Conservation (phyloP, 257 asterid species). For the Solanum chmielewskii region DNA sequence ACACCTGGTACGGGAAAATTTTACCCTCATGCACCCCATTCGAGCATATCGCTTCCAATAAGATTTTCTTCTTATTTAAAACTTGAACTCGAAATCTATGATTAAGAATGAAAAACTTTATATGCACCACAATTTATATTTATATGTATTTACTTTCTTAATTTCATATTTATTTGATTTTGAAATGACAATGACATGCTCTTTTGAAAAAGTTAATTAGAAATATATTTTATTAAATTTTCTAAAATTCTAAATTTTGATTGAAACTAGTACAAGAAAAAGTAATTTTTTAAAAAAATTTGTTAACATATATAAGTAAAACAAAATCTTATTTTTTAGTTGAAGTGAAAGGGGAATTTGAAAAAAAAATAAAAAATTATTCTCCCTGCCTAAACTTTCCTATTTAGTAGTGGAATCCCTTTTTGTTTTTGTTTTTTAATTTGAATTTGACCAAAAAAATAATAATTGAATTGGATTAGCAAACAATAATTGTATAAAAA, state of each 20-base stretch:
- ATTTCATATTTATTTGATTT: too few species aligned
- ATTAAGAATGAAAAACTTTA: too few species aligned
- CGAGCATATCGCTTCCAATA: accelerated
- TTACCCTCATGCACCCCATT: too few species aligned
- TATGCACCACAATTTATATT: neutral
- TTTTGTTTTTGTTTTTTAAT: too few species aligned
- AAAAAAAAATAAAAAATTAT: neutral
- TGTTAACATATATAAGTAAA: neutral
- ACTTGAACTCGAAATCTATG: accelerated
- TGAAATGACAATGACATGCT: neutral
- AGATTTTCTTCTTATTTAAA: accelerated
- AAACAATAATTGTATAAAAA: neutral
- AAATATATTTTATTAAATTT: too few species aligned
- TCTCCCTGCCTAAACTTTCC: neutral
- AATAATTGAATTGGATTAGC: neutral
- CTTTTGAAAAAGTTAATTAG: too few species aligned
- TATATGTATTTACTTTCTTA: neutral
- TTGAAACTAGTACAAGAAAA: neutral
- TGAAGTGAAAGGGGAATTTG: neutral
- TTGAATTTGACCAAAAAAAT: neutral
- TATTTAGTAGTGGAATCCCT: neutral
- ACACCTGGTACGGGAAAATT: too few species aligned
- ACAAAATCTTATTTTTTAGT: too few species aligned
- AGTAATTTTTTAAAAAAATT: neutral
- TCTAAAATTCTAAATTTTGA: neutral